These are phyloP conservation scores for Starmerella floris DNA, from an alignment of 805 yeast genomes.

Conservation along the genomic window DNA sequence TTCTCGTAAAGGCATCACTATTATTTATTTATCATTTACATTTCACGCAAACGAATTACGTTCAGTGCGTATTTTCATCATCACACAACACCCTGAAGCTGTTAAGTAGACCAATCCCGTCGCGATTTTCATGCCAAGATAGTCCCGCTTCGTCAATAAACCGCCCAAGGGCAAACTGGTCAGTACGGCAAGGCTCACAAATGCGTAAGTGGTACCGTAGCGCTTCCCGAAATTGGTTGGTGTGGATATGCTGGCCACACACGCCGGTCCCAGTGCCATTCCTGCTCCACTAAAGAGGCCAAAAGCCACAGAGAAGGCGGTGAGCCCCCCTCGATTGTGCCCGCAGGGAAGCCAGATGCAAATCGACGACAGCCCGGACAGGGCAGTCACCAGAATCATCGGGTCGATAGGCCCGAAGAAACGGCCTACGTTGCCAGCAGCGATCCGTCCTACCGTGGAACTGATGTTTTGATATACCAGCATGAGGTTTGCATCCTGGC, in stretches of 20 bases:
- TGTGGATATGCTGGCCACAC: conserved; percentile 47
- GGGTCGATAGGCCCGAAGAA: conserved; percentile 42
- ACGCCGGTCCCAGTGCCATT: conserved; percentile 51
- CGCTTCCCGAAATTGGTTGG: conserved; percentile 52
- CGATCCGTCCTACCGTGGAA: conserved; percentile 41
- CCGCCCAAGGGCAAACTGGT: conserved; percentile 31
- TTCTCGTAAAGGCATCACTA: too few species aligned
- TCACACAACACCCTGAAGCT: background rate
- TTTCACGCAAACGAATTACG: too few species aligned
- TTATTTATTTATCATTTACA: too few species aligned
- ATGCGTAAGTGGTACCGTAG: conserved; percentile 50
- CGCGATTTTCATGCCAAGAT: conserved; percentile 24
- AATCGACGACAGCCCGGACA: conserved; percentile 36
- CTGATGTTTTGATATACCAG: conserved; percentile 37
- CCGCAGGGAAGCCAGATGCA: conserved; percentile 50
- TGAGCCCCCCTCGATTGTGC: conserved; percentile 32
- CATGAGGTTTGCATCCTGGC: conserved; percentile 26
- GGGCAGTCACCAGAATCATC: conserved; percentile 35
- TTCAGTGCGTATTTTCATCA: background rate
- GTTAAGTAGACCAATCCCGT: conserved; percentile 22
- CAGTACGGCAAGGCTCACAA: conserved; percentile 27
- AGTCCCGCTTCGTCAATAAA: conserved; percentile 19
- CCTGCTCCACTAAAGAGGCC: conserved; percentile 41
- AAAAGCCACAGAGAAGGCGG: conserved; percentile 36
- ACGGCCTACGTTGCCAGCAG: conserved; percentile 46